Evolutionary conservation across 1,284 basidiomycete genomes (phyloP), one percentile per base, ranked within the genome.

Genomic region (Pseudozyma flocculosa): DNA sequence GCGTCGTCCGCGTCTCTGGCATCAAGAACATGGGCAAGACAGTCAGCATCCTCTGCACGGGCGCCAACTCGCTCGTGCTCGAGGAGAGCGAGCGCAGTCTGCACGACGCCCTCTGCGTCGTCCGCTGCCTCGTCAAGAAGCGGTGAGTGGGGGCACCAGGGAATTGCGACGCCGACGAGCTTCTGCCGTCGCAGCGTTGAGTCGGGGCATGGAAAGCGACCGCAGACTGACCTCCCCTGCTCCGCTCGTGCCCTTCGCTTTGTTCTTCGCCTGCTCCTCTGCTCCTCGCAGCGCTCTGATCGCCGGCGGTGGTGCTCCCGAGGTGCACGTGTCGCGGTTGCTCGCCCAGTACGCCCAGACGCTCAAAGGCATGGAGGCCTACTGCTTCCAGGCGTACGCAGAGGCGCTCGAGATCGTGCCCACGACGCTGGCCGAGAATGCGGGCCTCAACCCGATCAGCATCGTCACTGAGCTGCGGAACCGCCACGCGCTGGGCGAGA

Each of bases 381-480:
- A 98, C 81, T 97, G 95, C 80, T 96, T 94, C 87, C 90, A 95
- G 78, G 93, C 93, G 3, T 99, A 92, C 73, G 92, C 95, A 34
- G 95, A 98, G 77, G 92, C 95, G 5, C 85, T 99, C 52, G 95
- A 98, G 80, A 88, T 98, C 58, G 97, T 99, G 68, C 95, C 95
- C 2, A 96, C 90, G 3, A 99, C 95, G 0, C 84, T 99, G 10
- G 95, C 95, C 11, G 95, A 99, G 81, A 98, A 99, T 78, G 95
- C 95, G 10, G 95, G 95, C 43, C 82, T 99, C 62, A 96, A 98
- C 81, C 92, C 95, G 7, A 97, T 99, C 65, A 88, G 91, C 15
- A 98, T 98, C 73, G 93, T 99, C 48, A 99, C 95, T 29, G 95
- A 99, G 79, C 83, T 99, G 54, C 85, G 95, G 65, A 99, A 98